Conservation (phyloP, 2,329 filamentous ascomycete species). For the Fusarium nygamai region DNA sequence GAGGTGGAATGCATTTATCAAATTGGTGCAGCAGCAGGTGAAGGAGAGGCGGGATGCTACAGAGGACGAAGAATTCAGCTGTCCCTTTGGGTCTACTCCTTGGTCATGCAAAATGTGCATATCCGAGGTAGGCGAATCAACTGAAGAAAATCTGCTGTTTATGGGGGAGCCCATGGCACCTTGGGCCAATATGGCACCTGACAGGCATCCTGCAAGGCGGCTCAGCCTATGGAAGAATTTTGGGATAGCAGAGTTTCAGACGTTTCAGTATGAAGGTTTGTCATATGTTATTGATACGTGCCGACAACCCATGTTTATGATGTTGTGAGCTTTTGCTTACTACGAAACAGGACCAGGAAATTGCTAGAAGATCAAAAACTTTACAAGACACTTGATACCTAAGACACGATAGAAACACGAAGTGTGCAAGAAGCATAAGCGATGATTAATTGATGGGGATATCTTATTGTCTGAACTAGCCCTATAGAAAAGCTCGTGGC, state of each 20-base stretch:
- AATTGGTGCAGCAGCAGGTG: not conserved
- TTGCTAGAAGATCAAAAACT: not conserved
- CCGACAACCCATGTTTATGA: slow-evolving; percentile 25
- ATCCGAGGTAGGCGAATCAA: not conserved
- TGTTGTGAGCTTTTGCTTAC: not conserved
- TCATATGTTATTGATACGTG: slow-evolving; percentile 17
- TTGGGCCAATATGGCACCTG: slow-evolving; percentile 1
- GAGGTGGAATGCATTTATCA: not conserved
- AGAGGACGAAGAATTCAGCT: not conserved
- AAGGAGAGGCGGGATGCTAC: not conserved
- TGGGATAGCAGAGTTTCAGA: not conserved
- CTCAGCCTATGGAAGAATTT: not conserved
- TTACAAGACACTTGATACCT: not conserved
- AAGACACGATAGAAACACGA: not conserved
- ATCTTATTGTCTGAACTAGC: not conserved
- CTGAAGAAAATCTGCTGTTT: not conserved
- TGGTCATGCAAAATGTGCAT: slow-evolving; percentile 17
- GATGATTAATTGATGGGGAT: too few relatives aligned
- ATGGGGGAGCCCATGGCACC: not conserved
- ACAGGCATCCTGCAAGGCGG: not conserved
- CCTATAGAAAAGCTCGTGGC: not conserved
- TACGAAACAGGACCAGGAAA: not conserved
- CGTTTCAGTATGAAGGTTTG: not conserved
- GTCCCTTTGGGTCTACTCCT: slow-evolving; percentile 9
- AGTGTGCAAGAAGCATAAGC: not conserved